These are phyloP conservation scores for Periconia macrospinosa DNA, from an alignment of 2,329 filamentous ascomycete genomes.

Conservation along the genomic window DNA sequence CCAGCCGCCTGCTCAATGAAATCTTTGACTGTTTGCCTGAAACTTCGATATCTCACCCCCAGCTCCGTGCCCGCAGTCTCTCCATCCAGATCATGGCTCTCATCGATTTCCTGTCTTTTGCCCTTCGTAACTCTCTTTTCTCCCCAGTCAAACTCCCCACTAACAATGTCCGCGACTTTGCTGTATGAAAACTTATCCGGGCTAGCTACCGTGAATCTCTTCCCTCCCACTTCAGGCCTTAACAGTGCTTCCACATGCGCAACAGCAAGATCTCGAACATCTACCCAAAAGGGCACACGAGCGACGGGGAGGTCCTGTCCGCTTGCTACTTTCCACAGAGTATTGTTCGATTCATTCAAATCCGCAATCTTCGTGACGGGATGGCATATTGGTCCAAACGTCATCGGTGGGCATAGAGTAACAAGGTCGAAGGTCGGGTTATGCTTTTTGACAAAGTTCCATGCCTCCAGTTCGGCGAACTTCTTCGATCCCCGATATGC, in stretches of 20 bases:
- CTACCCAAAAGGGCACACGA: conserved; percentile 50
- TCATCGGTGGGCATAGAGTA: conserved; percentile 29
- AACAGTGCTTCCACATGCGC: conserved; percentile 51
- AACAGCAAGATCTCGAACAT: conserved; percentile 51
- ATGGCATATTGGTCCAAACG: conserved; percentile 26
- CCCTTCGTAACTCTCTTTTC: conserved; percentile 36
- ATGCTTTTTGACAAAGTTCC: conserved; percentile 22
- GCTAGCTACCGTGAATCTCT: conserved; percentile 46
- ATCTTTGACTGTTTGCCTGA: conserved; percentile 43
- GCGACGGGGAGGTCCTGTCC: conserved; percentile 42
- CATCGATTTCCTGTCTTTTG: conserved; percentile 38
- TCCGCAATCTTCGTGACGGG: conserved; percentile 11
- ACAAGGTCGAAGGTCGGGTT: conserved; percentile 23
- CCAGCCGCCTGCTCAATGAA: conserved; percentile 29
- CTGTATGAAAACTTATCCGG: conserved; percentile 53
- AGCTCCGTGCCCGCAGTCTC: conserved; percentile 46
- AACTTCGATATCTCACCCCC: conserved; percentile 41
- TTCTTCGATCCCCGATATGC: conserved; percentile 28
- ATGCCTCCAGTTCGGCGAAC: conserved; percentile 28
- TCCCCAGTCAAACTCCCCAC: conserved; percentile 45
- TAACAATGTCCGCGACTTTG: conserved; percentile 48
- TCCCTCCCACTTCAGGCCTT: conserved; percentile 39
- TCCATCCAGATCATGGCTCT: conserved; percentile 49
- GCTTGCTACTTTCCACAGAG: conserved; percentile 29
- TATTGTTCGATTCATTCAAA: conserved; percentile 26